These are phyloP conservation scores for Phanerochaete sordida DNA, from an alignment of 768 basidiomycete genomes.

Conservation along the genomic window DNA sequence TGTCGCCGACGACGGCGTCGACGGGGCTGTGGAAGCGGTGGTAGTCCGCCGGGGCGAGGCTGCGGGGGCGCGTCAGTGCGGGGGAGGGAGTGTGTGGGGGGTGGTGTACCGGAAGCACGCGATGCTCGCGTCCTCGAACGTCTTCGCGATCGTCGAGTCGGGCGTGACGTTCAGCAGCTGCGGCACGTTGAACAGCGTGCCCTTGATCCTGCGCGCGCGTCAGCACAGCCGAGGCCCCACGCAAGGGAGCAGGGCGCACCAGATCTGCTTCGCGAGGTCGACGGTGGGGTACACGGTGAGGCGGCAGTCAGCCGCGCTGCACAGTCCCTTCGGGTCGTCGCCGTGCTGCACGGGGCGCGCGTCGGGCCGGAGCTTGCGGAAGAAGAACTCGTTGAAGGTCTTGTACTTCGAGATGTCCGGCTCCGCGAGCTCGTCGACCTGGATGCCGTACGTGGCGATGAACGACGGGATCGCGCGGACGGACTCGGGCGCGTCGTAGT, in stretches of 20 bases:
- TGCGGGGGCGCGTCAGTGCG: not conserved
- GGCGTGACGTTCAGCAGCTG: constrained; percentile 48
- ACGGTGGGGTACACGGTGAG: constrained; percentile 64
- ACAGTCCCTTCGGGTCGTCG: constrained; percentile 48
- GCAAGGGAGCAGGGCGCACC: constrained; percentile 37
- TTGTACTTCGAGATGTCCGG: constrained; percentile 60
- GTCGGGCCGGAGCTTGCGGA: constrained; percentile 50
- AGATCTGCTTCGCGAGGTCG: constrained; percentile 60
- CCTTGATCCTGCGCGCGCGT: constrained; percentile 52
- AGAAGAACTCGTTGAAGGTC: constrained; percentile 81
- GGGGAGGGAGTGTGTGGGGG: not conserved
- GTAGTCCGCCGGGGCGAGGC: constrained; percentile 75
- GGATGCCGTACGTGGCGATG: constrained; percentile 50
- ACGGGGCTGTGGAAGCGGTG: constrained; percentile 77
- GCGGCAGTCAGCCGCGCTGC: constrained; percentile 70
- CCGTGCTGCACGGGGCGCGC: constrained; percentile 60
- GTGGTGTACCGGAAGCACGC: constrained; percentile 55
- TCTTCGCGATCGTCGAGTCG: constrained; percentile 35
- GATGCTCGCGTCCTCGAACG: constrained; percentile 45
- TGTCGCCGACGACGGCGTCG: constrained; percentile 47
- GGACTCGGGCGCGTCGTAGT: constrained; percentile 53
- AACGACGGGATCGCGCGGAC: constrained; percentile 52
- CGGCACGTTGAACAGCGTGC: constrained; percentile 64
- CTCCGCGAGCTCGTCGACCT: constrained; percentile 56
- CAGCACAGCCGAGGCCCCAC: not conserved